Evolutionary conservation across 495 filamentous ascomycete species (phyloP).

Genomic region (Hyaloscypha hepaticicola): DNA sequence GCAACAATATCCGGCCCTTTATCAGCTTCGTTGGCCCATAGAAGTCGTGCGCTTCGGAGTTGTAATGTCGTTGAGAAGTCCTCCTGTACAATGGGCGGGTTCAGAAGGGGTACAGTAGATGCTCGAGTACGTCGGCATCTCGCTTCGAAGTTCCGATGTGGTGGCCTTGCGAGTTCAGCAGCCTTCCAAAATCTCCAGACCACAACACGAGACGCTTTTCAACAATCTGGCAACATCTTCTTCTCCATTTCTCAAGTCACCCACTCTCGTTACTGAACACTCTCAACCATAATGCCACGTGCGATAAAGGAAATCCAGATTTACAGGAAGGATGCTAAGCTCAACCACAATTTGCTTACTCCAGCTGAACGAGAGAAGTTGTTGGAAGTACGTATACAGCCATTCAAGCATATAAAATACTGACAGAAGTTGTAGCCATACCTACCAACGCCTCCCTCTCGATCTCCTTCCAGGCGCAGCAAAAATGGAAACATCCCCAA

Average conservation of each 20-base stretch:
- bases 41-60: neutral
- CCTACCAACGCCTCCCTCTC: slow-evolving; percentile 59
- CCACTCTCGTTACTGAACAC: neutral
- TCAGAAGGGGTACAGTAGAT: neutral
- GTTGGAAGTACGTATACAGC: slow-evolving; percentile 46
- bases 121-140: neutral
- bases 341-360: slow-evolving; percentile 57
- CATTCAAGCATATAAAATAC: neutral
- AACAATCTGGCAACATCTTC: neutral
- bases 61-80: neutral
- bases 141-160: neutral
- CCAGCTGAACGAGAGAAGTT: slow-evolving; percentile 68
- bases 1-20: slow-evolving; percentile 9
- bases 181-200: slow-evolving; percentile 18
- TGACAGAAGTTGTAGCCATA: slow-evolving; percentile 52
- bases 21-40: neutral
- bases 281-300: slow-evolving; percentile 20
- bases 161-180: slow-evolving; percentile 17
- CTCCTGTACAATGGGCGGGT: neutral
- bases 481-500: slow-evolving; percentile 28
- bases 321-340: slow-evolving; percentile 63
- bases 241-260: neutral
- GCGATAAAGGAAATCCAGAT: slow-evolving; percentile 37
- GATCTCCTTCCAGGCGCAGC: slow-evolving; percentile 28
- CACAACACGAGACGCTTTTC: neutral